Evolutionary conservation across 1,284 basidiomycete genomes (phyloP).

Genomic region (Ceratobasidium sp.): DNA sequence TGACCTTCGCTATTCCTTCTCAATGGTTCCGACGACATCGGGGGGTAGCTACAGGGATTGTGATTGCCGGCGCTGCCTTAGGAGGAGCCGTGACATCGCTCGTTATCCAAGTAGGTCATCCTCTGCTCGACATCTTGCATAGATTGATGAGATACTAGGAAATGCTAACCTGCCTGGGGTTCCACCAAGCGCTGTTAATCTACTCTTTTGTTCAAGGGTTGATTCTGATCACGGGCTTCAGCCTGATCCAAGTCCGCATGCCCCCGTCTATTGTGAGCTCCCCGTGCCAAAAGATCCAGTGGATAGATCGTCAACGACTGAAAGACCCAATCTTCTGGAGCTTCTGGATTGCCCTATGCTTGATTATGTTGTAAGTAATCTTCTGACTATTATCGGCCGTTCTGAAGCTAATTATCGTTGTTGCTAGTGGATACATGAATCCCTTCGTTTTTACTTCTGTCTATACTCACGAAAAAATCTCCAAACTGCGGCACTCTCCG

Average conservation of each 20-base stretch:
- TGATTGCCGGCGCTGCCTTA: constrained; percentile 51
- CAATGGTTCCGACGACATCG: constrained; percentile 53
- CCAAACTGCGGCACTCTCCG: constrained; percentile 29
- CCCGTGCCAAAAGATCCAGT: constrained; percentile 34
- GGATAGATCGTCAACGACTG: constrained; percentile 47
- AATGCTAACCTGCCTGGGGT: constrained; percentile 49
- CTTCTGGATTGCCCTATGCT: constrained; percentile 41
- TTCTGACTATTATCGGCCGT: neutral
- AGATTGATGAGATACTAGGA: constrained; percentile 25
- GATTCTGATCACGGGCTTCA: constrained; percentile 44
- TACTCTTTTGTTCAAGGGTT: constrained; percentile 50
- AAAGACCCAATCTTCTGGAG: constrained; percentile 50
- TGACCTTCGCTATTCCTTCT: constrained; percentile 50
- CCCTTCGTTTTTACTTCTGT: constrained; percentile 50
- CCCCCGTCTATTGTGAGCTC: neutral
- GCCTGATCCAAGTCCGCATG: constrained; percentile 49
- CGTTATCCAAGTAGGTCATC: constrained; percentile 10
- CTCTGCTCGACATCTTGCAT: neutral
- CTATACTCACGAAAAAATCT: constrained; percentile 48
- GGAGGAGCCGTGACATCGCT: constrained; percentile 46
- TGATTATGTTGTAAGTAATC: constrained; percentile 45
- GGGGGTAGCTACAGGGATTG: constrained; percentile 53
- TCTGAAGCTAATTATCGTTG: constrained; percentile 34
- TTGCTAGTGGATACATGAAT: constrained; percentile 45
- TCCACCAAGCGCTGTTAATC: constrained; percentile 51